phyloP scores from a whole-genome alignment of 129 eudicot genomes.

The Artemisia annua region DNA sequence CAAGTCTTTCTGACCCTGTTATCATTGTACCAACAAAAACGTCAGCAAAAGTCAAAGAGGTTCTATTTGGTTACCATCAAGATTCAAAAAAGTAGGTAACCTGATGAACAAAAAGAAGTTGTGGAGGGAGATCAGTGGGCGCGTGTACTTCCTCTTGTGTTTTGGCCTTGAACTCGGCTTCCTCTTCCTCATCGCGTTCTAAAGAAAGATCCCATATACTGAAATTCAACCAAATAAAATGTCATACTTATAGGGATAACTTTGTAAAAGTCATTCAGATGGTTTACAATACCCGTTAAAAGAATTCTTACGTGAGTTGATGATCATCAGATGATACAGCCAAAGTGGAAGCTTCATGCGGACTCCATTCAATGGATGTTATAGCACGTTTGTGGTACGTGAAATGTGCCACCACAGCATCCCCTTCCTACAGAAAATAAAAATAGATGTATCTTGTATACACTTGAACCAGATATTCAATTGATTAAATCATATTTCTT shows the following conservation, averaged over 20 bases:
- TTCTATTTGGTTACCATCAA: conserved; percentile 11
- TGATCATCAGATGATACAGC: conserved; percentile 89
- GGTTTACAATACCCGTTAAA: background rate
- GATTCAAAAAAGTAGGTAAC: conserved; percentile 30
- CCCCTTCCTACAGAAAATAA: conserved; percentile 58
- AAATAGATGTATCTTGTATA: background rate
- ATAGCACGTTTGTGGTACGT: conserved; percentile 94
- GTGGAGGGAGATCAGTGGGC: conserved; percentile 91
- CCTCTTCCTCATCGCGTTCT: conserved; percentile 97
- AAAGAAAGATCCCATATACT: conserved; percentile 93
- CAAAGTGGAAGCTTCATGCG: conserved; percentile 87
- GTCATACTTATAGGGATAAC: background rate
- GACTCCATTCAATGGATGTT: conserved; percentile 98
- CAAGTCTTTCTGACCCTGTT: conserved; percentile 96
- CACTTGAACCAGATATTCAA: background rate
- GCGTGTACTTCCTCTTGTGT: conserved; percentile 76
- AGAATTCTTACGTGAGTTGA: conserved; percentile 75
- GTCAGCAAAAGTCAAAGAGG: background rate
- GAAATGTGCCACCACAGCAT: conserved; percentile 80
- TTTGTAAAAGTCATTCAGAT: conserved; percentile 7
- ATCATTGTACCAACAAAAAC: conserved; percentile 11
- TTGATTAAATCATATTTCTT: background rate
- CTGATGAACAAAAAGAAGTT: conserved; percentile 96
- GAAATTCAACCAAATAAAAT: conserved; percentile 20
- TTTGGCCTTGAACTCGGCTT: conserved; percentile 81